Conservation (phyloP, 1,284 basidiomycete genomes). For the Volvariella surrecta region DNA sequence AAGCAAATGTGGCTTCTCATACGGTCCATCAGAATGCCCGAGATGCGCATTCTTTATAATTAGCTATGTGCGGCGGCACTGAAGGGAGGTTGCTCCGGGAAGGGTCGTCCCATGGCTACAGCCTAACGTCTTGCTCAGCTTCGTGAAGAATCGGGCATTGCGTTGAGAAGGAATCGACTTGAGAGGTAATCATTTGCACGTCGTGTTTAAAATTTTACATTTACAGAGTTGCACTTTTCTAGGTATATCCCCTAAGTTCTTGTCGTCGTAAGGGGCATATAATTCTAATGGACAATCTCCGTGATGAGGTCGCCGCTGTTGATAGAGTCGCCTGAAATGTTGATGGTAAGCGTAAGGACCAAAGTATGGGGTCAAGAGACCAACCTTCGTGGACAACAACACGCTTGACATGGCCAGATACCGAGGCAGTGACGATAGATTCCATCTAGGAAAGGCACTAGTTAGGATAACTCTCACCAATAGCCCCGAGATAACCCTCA, state of each 20-base stretch:
- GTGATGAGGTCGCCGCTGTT: conserved; percentile 82
- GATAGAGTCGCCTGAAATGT: conserved; percentile 69
- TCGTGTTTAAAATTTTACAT: no score
- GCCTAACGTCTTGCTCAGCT: no score
- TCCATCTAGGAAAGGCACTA: conserved; percentile 68
- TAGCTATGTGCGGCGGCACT: no score
- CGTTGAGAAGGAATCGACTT: no score
- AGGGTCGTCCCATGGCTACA: no score
- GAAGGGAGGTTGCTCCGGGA: no score
- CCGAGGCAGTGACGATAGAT: conserved; percentile 90
- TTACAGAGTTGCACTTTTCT: no score
- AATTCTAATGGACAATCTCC: conserved; percentile 67
- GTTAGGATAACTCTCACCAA: conserved; percentile 11
- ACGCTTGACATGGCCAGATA: conserved; percentile 91
- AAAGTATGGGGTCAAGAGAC: conserved; percentile 13
- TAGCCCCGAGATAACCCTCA: conserved; percentile 20
- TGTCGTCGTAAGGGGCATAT: not conserved
- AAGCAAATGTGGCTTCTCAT: no score
- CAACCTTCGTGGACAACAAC: conserved; percentile 82
- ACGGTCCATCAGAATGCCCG: no score
- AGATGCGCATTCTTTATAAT: no score
- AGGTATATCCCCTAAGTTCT: no score
- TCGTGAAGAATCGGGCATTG: no score
- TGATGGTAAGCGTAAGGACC: conserved; percentile 7
- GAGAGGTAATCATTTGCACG: not conserved